Base-by-base conservation (phyloP, 208 protist species). In the Acanthamoeba triangularis region DNA sequence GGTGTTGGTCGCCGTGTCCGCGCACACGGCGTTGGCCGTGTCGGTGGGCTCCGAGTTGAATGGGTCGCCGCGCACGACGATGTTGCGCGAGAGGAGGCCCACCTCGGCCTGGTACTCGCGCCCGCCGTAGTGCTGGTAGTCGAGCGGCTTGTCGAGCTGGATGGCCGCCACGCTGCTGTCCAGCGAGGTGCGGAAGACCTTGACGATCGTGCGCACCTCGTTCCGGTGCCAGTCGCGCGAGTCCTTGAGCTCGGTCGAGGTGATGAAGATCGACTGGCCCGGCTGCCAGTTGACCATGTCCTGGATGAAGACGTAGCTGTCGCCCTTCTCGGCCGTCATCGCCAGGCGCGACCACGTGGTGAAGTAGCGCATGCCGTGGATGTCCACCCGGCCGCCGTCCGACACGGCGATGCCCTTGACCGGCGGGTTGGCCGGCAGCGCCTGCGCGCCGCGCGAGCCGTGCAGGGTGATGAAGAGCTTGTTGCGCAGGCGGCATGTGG, bases 41-140 rank as follows among this genome's bases (percentile, higher is more conserved):
- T 23, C 65, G 1, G 65, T 74, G 65, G 65, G 65, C 65, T 41
- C 65, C 30, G 65, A 74, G 0, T 30, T 37, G 30, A 25, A 49
- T 13, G 41, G 18, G 74, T 95, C 82, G 47, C 96, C 93, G 28
- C 90, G 56, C 10, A 98, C 54, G n/a, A 96, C 35, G 63, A 98
- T 96, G 35, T 95, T 85, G 93, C 97, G 94, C n/a, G 80, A 69
- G 13, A 98, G 85, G 5, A 98, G 54, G 49, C 76, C 97, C 44
- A 97, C 96, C 78, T 98, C 97, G 41, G 84, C 92, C 95, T 98
- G 97, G 74, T 98, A 98, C 41, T 97, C 97, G 49, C 67, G 33
- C 6, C 80, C 96, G 41, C 90, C 97, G 78, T 96, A 97, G 96
- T 98, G 97, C 49, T 37, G 35, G 72, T 95, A 97, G n/a, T 72